Evolutionary conservation across 1,284 basidiomycete genomes (phyloP).

Genomic region (Microbotryum violaceum): DNA sequence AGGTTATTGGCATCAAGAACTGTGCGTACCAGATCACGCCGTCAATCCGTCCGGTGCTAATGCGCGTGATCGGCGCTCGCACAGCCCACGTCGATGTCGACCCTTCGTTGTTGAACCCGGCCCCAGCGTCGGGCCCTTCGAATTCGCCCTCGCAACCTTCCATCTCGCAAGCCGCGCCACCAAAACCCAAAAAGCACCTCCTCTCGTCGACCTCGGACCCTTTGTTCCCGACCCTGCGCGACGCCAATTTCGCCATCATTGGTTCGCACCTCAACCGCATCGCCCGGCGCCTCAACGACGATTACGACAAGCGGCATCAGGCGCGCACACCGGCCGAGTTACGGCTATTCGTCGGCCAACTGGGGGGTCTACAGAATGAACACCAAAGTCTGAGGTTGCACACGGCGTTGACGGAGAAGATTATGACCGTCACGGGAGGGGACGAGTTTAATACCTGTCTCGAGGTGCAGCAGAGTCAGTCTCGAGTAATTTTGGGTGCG

Average conservation of each 20-base stretch:
- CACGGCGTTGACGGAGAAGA: constrained; percentile 83
- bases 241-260: constrained; percentile 90
- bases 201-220: constrained; percentile 60
- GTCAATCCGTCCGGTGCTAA: background rate
- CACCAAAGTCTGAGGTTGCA: constrained; percentile 83
- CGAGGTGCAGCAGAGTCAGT: constrained; percentile 89
- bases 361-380: constrained; percentile 83
- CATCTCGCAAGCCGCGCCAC: constrained; percentile 13
- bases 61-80: background rate
- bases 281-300: constrained; percentile 77
- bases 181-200: constrained; percentile 31
- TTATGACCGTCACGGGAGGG: constrained; percentile 75
- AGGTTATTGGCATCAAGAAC: constrained; percentile 80
- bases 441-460: constrained; percentile 84
- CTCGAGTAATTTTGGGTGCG: background rate
- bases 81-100: constrained; percentile 87
- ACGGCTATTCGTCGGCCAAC: constrained; percentile 86
- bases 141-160: constrained; percentile 58
- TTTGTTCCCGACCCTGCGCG: constrained; percentile 75
- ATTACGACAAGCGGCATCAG: constrained; percentile 68
- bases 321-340: constrained; percentile 89
- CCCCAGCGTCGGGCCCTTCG: constrained; percentile 54
- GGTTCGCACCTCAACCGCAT: constrained; percentile 72
- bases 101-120: constrained; percentile 55
- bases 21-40: constrained; percentile 49